These are phyloP conservation scores for Castanospermum australe DNA, from an alignment of 306 rosid species.

Conservation along the genomic window DNA sequence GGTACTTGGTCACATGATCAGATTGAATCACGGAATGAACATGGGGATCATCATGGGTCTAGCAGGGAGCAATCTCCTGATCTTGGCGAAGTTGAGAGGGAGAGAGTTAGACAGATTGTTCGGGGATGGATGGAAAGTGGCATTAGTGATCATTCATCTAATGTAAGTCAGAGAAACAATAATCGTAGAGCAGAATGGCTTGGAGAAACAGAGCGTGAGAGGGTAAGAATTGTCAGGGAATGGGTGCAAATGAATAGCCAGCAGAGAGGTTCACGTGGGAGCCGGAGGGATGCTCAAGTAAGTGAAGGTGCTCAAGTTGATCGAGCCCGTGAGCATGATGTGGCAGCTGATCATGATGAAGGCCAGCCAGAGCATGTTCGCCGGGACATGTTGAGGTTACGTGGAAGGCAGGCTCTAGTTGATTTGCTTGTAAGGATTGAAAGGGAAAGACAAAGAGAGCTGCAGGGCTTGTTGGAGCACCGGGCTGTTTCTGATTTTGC, in stretches of 20 bases:
- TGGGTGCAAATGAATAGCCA: constrained; percentile 99
- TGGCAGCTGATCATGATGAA: constrained; percentile 68
- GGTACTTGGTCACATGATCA: constrained; percentile 87
- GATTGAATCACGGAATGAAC: constrained; percentile 59
- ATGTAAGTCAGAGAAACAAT: constrained; percentile 68
- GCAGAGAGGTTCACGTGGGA: constrained; percentile 88
- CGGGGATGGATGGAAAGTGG: constrained; percentile 99
- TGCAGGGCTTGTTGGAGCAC: constrained; percentile 89
- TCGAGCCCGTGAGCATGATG: constrained; percentile 53
- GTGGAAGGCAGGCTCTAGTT: constrained; percentile 94
- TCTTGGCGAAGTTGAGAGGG: constrained; percentile 99
- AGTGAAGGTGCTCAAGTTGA: constrained; percentile 56
- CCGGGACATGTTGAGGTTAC: constrained; percentile 84
- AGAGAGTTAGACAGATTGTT: constrained; percentile 95
- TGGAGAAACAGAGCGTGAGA: constrained; percentile 99
- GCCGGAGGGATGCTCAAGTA: constrained; percentile 70
- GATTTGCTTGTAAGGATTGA: constrained; percentile 93
- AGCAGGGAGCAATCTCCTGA: constrained; percentile 99
- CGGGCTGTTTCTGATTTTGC: constrained; percentile 99
- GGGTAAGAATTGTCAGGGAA: constrained; percentile 97
- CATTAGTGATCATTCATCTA: constrained; percentile 74
- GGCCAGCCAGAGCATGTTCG: constrained; percentile 90
- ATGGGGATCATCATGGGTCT: constrained; percentile 56
- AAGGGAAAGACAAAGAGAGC: constrained; percentile 95
- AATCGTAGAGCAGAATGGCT: constrained; percentile 93